A percentile compares a stretch with the other conserved stretches of the same genome.
phyloP scores from a whole-genome alignment of 1,284 basidiomycete genomes.

The Schizophyllum commune region DNA sequence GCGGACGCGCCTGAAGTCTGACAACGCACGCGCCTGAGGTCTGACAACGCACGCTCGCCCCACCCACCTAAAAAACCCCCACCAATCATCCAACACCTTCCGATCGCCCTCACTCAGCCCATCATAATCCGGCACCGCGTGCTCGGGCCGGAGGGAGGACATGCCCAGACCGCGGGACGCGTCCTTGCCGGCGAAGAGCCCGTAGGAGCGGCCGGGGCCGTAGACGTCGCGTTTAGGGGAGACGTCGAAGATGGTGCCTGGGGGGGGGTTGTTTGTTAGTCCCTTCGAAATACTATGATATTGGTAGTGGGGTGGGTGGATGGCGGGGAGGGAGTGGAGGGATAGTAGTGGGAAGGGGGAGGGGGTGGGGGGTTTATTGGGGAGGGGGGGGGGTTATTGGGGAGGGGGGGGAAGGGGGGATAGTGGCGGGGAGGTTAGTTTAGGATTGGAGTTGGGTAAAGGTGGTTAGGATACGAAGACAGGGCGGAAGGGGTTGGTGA shows the following conservation, averaged over 20 bases:
- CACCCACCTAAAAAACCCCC: too few species aligned
- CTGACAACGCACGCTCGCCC: too few species aligned
- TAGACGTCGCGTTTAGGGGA: constrained; percentile 75
- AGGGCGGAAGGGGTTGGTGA: constrained; percentile 2
- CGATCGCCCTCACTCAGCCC: constrained; percentile 65
- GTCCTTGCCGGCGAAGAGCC: constrained; percentile 85
- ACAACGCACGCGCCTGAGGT: too few species aligned
- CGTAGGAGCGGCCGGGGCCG: constrained; percentile 63
- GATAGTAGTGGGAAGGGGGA: too few species aligned
- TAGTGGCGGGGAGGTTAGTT: too few species aligned
- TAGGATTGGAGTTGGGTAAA: too few species aligned
- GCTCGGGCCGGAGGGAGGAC: constrained; percentile 82
- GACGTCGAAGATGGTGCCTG: constrained; percentile 85
- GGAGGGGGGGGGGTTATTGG: too few species aligned
- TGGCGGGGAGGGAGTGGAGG: background rate
- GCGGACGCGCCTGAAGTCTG: too few species aligned
- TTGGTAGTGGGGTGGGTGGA: background rate
- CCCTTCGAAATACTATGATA: background rate
- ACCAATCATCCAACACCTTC: constrained; percentile 90
- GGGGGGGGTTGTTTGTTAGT: background rate
- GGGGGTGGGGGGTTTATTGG: too few species aligned
- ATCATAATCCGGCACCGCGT: constrained; percentile 88
- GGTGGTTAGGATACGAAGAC: constrained; percentile 9
- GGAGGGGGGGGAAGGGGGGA: too few species aligned
- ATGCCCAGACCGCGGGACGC: constrained; percentile 77